Conservation (phyloP, 305 asterid genomes). For the Solanum aculeatissimum region DNA sequence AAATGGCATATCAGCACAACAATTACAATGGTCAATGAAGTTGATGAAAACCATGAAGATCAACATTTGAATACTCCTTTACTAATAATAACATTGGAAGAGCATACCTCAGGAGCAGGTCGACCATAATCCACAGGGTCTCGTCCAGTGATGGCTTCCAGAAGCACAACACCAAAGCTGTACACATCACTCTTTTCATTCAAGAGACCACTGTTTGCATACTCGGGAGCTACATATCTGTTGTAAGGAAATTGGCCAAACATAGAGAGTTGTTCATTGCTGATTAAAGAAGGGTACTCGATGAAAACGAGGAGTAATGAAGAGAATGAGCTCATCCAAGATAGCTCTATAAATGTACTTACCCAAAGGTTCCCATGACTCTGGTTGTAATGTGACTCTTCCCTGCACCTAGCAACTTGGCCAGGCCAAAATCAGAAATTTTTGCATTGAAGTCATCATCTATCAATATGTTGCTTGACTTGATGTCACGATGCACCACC, state of each 20-base stretch:
- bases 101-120: constrained; percentile 45
- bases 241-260: background rate
- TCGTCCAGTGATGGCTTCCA: constrained; percentile 69
- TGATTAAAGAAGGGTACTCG: background rate
- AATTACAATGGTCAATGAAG: background rate
- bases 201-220: constrained; percentile 69
- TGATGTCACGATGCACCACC: constrained; percentile 81
- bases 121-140: constrained; percentile 65
- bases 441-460: constrained; percentile 73
- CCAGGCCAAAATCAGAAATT: constrained; percentile 78
- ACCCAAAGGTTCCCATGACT: constrained; percentile 94
- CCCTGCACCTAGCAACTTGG: constrained; percentile 76
- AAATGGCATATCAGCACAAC: background rate
- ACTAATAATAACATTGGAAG: background rate
- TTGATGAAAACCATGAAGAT: background rate
- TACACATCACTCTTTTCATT: constrained; percentile 80
- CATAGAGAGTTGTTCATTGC: background rate
- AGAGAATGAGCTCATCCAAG: background rate
- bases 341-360: constrained; percentile 4
- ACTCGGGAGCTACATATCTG: constrained; percentile 83
- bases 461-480: constrained; percentile 72
- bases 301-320: background rate
- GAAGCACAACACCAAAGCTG: constrained; percentile 57
- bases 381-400: constrained; percentile 71
- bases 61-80: background rate